Conservation (phyloP, 1,284 basidiomycete species). For the Pseudozyma tsukubaensis region DNA sequence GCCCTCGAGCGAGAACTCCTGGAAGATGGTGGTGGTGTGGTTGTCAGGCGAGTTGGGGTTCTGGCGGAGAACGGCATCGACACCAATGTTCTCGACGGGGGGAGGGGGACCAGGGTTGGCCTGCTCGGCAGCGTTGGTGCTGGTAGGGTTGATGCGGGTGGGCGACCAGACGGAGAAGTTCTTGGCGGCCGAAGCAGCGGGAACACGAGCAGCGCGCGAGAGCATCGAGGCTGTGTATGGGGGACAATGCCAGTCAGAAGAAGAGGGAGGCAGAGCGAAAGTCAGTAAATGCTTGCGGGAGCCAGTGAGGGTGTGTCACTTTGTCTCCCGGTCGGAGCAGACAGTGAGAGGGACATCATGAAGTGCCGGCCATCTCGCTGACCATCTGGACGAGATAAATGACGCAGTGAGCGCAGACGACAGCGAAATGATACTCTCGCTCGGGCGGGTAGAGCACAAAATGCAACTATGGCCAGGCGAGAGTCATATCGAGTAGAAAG, state of each 20-base stretch:
- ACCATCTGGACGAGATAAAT: no score
- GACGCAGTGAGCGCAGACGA: no score
- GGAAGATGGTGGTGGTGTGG: conserved; percentile 72
- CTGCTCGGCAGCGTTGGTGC: conserved; percentile 47
- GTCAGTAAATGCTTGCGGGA: not conserved
- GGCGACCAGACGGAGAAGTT: conserved; percentile 49
- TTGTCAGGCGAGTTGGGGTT: conserved; percentile 59
- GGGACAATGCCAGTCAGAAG: not conserved
- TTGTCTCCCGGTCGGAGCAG: no score
- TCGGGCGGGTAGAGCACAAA: not conserved
- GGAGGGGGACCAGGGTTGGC: conserved; percentile 65
- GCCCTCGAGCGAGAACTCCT: conserved; percentile 80
- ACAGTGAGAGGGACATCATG: not conserved
- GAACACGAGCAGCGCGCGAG: conserved; percentile 39
- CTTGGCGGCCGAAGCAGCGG: conserved; percentile 30
- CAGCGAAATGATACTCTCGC: no score
- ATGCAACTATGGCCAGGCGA: not conserved
- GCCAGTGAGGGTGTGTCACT: no score
- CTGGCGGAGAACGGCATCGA: conserved; percentile 62
- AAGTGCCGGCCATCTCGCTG: no score
- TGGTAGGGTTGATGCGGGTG: conserved; percentile 38
- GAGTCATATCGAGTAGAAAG: not conserved
- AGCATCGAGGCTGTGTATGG: conserved; percentile 39
- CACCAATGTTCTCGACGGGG: conserved; percentile 66
- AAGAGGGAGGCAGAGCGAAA: not conserved